Conservation (phyloP, 2,329 filamentous ascomycete species). For the Xylariaceae sp. region DNA sequence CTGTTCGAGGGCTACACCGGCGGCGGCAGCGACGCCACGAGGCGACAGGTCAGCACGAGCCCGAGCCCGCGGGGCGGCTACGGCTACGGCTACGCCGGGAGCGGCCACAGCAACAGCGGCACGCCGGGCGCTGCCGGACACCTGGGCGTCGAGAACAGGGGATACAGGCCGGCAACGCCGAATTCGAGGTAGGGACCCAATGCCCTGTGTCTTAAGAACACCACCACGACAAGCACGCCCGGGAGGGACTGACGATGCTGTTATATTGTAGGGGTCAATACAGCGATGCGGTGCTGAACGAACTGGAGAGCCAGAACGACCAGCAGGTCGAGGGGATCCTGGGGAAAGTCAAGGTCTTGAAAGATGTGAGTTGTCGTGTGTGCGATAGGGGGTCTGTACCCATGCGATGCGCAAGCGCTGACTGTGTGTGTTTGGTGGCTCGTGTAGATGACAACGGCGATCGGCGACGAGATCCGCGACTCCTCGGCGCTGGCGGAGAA, state of each 20-base stretch:
- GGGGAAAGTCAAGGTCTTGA: conserved; percentile 86
- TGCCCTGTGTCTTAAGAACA: too few relatives aligned
- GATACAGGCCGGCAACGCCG: conserved; percentile 70
- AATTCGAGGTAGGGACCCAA: conserved; percentile 59
- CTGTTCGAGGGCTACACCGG: conserved; percentile 76
- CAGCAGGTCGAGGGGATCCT: conserved; percentile 86
- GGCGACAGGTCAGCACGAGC: conserved; percentile 49
- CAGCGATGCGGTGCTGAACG: conserved; percentile 85
- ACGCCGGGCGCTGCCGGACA: conserved; percentile 25
- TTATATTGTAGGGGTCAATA: conserved; percentile 73
- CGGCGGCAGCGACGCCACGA: conserved; percentile 46
- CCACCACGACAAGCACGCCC: neutral
- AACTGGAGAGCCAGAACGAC: conserved; percentile 95
- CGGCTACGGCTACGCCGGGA: conserved; percentile 58
- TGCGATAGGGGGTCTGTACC: neutral
- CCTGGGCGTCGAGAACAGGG: conserved; percentile 35
- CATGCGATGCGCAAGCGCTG: neutral
- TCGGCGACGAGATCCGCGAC: conserved; percentile 93
- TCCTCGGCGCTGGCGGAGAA: conserved; percentile 86
- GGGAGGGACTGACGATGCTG: neutral
- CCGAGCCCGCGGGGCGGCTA: conserved; percentile 49
- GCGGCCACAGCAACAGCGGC: conserved; percentile 33
- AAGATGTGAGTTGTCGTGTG: conserved; percentile 66
- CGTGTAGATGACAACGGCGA: conserved; percentile 79
- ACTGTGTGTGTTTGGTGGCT: neutral